phyloP scores from a whole-genome alignment of 2,329 filamentous ascomycete genomes.

The Hypoxylon sp. region DNA sequence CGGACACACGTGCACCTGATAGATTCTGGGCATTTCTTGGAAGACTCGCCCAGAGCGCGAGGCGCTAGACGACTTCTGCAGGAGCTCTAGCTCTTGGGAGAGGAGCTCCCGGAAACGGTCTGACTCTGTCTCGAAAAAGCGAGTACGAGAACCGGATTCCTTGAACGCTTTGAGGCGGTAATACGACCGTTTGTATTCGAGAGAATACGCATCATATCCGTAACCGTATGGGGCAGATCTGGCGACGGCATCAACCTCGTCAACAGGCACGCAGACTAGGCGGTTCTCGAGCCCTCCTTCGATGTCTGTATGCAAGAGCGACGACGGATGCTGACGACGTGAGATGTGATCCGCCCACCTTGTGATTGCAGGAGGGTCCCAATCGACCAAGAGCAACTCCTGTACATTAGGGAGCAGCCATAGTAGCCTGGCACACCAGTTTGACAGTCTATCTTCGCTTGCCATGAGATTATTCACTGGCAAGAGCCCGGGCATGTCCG shows the following conservation, averaged over 20 bases:
- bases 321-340: not conserved
- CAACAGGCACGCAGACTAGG: not conserved
- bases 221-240: not conserved
- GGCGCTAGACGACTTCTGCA: not conserved
- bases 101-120: not conserved
- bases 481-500: not conserved
- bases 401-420: constrained; percentile 6
- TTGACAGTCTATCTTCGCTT: too few relatives aligned
- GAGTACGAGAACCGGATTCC: not conserved
- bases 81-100: not conserved
- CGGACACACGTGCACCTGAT: not conserved
- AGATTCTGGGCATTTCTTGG: not conserved
- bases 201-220: not conserved
- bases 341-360: not conserved
- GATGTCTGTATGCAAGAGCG: not conserved
- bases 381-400: not conserved
- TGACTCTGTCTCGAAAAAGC: not conserved
- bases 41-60: not conserved
- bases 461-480: not conserved
- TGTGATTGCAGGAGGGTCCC: not conserved
- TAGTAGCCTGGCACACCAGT: too few relatives aligned
- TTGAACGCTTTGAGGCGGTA: not conserved
- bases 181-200: not conserved
- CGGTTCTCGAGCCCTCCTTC: not conserved
- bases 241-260: constrained; percentile 8